A percentile compares a stretch with the other conserved stretches of the same genome.
phyloP scores from a whole-genome alignment of 164 flowering plant species.

The Annona cherimola region DNA sequence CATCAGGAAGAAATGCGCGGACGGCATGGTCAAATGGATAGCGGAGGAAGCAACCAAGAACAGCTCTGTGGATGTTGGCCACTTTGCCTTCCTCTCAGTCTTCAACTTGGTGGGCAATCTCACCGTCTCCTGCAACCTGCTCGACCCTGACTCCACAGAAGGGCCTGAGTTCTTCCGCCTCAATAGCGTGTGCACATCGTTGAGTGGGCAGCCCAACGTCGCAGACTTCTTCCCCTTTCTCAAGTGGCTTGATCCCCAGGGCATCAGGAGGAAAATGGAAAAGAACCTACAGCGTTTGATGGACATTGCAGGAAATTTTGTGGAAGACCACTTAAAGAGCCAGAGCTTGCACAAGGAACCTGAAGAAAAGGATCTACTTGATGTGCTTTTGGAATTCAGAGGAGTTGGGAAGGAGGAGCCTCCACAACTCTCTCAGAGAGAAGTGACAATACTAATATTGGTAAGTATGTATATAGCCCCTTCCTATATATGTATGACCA shows the following conservation, averaged over 20 bases:
- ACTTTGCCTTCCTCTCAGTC: slow-evolving; percentile 16
- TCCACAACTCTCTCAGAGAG: slow-evolving; percentile 6
- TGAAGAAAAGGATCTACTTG: slow-evolving; percentile 11
- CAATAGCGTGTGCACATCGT: slow-evolving; percentile 5
- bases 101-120: slow-evolving; percentile 25
- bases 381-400: slow-evolving; percentile 15
- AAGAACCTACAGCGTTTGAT: slow-evolving; percentile 6
- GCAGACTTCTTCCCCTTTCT: slow-evolving; percentile 25
- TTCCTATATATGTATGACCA: not conserved
- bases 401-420: slow-evolving; percentile 12
- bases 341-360: not conserved
- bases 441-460: slow-evolving; percentile 8
- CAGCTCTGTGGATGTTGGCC: slow-evolving; percentile 8
- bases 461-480: slow-evolving; percentile 4
- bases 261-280: slow-evolving; percentile 14
- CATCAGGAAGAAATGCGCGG: slow-evolving; percentile 11
- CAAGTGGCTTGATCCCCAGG: slow-evolving; percentile 21
- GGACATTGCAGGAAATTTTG: slow-evolving; percentile 12
- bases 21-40: slow-evolving; percentile 17
- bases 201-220: slow-evolving; percentile 18
- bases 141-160: slow-evolving; percentile 11
- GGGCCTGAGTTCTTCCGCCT: slow-evolving; percentile 17
- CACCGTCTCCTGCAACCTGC: slow-evolving; percentile 17
- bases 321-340: slow-evolving; percentile 8
- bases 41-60: slow-evolving; percentile 6